A percentile compares a stretch with the other conserved stretches of the same genome.
Conservation (phyloP, 768 basidiomycete genomes). For the Dacryopinax spathularia region DNA sequence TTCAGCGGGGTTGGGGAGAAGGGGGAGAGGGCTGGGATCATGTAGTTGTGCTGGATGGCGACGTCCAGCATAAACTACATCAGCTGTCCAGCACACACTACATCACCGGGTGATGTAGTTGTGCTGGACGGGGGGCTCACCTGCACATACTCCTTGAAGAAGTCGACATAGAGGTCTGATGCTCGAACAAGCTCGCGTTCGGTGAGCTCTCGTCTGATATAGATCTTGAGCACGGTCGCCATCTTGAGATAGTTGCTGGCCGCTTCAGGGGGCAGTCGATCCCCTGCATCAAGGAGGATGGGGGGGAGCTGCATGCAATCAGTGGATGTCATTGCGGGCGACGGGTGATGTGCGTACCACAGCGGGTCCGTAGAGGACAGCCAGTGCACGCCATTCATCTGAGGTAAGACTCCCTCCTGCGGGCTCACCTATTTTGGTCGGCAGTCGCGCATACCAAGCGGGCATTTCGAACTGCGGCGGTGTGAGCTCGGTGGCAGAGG, state of each 20-base stretch:
- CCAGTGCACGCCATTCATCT: neutral
- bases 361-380: neutral
- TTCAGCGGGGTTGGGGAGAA: neutral
- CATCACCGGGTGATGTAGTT: no score
- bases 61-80: no score
- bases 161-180: neutral
- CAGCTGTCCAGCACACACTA: no score
- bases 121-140: neutral
- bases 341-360: neutral
- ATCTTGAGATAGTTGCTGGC: neutral
- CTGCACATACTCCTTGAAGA: neutral
- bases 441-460: neutral
- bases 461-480: neutral
- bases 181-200: neutral
- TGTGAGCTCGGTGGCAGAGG: neutral
- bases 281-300: neutral
- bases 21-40: no score
- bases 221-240: neutral
- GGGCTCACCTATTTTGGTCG: neutral
- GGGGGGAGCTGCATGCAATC: neutral
- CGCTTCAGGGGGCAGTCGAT: neutral
- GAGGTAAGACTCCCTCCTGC: neutral
- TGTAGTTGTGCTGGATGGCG: neutral
- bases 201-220: neutral
- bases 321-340: neutral